Conservation (phyloP, 2,329 filamentous ascomycete species). For the Colletotrichum liaoningense region DNA sequence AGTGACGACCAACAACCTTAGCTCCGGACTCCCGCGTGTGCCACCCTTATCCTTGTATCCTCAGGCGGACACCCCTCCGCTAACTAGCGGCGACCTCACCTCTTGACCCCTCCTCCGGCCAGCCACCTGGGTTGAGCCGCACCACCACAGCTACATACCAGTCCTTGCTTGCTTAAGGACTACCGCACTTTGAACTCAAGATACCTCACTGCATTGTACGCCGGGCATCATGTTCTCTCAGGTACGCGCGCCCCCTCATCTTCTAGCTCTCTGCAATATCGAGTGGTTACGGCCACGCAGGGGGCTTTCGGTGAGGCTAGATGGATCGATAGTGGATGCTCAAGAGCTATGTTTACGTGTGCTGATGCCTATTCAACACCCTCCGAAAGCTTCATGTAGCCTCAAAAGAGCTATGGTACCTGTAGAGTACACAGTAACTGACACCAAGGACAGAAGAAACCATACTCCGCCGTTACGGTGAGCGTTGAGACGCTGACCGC, state of each 20-base stretch:
- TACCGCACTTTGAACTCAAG: neutral
- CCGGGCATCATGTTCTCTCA: conserved; percentile 25
- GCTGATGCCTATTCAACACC: neutral
- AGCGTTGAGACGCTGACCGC: conserved; percentile 91
- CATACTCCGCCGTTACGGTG: conserved; percentile 93
- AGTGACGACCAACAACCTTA: neutral
- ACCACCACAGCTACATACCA: neutral
- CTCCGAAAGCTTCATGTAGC: neutral
- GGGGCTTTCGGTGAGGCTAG: neutral
- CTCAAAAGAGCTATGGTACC: neutral
- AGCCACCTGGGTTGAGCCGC: conserved; percentile 7
- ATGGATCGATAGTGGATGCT: neutral
- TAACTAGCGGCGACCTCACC: neutral
- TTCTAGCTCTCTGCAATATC: neutral
- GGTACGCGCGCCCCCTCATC: neutral
- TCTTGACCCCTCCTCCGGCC: conserved; percentile 27
- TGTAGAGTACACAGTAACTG: neutral
- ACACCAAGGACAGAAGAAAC: conserved; percentile 63
- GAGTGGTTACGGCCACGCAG: neutral
- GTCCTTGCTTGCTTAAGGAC: too few species aligned
- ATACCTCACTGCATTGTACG: neutral
- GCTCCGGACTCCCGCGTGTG: neutral
- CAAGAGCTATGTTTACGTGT: neutral
- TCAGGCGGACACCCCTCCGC: neutral
- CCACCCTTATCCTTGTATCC: neutral